These are phyloP conservation scores for Panicum virgatum DNA, from an alignment of 202 grass and related monocot genomes.

Conservation along the genomic window DNA sequence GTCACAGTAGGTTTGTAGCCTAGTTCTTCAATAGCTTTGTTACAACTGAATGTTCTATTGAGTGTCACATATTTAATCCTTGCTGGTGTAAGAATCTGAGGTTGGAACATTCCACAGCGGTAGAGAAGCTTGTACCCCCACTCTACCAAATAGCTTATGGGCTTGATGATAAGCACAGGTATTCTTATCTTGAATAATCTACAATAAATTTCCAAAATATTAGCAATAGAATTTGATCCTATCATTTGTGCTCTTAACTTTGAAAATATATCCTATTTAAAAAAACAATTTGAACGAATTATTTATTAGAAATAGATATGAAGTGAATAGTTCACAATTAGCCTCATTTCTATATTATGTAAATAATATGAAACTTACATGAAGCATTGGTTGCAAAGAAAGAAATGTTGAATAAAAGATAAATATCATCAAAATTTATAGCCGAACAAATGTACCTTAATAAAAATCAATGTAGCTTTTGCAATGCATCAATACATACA, in stretches of 20 bases:
- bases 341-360: too few relatives aligned
- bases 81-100: slow-evolving; percentile 47
- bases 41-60: slow-evolving; percentile 63
- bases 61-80: slow-evolving; percentile 57
- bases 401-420: too few relatives aligned
- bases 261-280: too few relatives aligned
- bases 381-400: too few relatives aligned
- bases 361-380: too few relatives aligned
- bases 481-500: too few relatives aligned
- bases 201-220: not conserved
- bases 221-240: not conserved
- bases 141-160: slow-evolving; percentile 52
- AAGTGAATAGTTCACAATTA: too few relatives aligned
- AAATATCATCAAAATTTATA: too few relatives aligned
- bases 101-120: slow-evolving; percentile 47
- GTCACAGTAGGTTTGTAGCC: slow-evolving; percentile 70
- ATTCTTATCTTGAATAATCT: slow-evolving; percentile 67
- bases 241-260: not conserved
- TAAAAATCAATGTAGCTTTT: too few relatives aligned
- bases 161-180: slow-evolving; percentile 51
- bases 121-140: slow-evolving; percentile 52
- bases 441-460: too few relatives aligned
- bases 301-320: too few relatives aligned
- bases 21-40: slow-evolving; percentile 61
- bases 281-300: too few relatives aligned